Evolutionary conservation across 2,329 filamentous ascomycete species (phyloP).

Genomic region (Juglanconis oblonga): DNA sequence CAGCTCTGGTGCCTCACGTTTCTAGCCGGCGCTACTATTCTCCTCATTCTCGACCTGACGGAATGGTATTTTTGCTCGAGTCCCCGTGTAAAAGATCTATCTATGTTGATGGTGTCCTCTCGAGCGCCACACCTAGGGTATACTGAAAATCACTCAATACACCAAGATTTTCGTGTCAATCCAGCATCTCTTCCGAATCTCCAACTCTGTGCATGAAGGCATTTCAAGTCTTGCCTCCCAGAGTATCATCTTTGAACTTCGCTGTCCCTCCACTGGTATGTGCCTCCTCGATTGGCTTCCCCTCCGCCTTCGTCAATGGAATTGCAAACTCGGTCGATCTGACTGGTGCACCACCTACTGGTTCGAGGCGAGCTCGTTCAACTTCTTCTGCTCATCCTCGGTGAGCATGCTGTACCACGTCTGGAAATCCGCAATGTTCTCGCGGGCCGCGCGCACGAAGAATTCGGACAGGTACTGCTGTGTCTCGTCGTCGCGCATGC

Average conservation of each 20-base stretch:
- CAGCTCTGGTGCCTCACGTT: too few relatives aligned
- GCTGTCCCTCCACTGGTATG: too few relatives aligned
- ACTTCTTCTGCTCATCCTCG: constrained; percentile 55
- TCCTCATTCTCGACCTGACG: neutral
- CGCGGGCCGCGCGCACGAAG: constrained; percentile 61
- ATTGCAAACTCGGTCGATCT: too few relatives aligned
- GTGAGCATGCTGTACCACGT: constrained; percentile 54
- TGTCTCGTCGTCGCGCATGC: constrained; percentile 85
- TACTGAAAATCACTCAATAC: too few relatives aligned
- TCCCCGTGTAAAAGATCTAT: neutral
- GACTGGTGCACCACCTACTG: constrained; percentile 15
- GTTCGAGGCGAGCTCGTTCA: constrained; percentile 46
- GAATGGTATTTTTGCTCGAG: too few relatives aligned
- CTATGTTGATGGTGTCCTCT: neutral
- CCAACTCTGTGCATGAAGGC: constrained; percentile 3
- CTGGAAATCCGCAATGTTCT: constrained; percentile 55
- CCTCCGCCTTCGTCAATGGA: too few relatives aligned
- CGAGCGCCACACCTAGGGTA: too few relatives aligned
- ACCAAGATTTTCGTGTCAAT: neutral
- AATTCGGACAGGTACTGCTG: constrained; percentile 81
- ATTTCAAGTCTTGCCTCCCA: constrained; percentile 9
- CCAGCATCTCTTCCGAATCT: neutral
- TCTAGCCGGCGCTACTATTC: neutral
- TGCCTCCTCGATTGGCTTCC: too few relatives aligned
- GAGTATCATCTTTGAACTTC: too few relatives aligned